phyloP scores from a whole-genome alignment of 1,284 basidiomycete genomes.

The Cryptococcus maquisensis region DNA sequence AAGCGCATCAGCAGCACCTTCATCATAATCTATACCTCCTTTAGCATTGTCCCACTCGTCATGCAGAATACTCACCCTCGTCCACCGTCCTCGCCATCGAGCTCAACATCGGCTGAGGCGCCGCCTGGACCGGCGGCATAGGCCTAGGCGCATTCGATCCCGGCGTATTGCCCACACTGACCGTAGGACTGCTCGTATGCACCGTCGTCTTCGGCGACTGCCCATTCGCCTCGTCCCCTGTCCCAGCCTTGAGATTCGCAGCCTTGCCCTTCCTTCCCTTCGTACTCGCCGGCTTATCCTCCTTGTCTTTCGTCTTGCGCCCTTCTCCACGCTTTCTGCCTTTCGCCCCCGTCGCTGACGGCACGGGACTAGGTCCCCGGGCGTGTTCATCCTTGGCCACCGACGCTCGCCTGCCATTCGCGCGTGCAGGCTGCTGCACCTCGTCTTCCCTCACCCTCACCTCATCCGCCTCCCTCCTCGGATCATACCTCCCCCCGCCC shows the following conservation, averaged over 20 bases:
- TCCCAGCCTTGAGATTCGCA: slow-evolving; percentile 1
- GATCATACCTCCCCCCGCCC: slow-evolving; percentile 14
- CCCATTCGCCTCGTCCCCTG: slow-evolving; percentile 9
- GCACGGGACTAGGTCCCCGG: slow-evolving; percentile 36
- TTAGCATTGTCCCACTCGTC: not conserved
- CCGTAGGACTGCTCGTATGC: slow-evolving; percentile 16
- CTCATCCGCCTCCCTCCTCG: slow-evolving; percentile 11
- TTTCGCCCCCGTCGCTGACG: slow-evolving; percentile 17
- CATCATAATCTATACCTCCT: slow-evolving; percentile 44
- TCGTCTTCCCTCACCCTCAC: not conserved
- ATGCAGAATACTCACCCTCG: slow-evolving; percentile 34
- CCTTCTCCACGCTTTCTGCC: slow-evolving; percentile 24
- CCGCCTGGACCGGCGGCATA: not conserved
- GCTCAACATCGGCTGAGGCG: not conserved
- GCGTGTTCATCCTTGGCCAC: slow-evolving; percentile 11
- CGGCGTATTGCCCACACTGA: slow-evolving; percentile 13
- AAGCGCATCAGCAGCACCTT: slow-evolving; percentile 46
- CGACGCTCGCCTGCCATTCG: too few species aligned
- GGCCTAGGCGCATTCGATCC: slow-evolving; percentile 15
- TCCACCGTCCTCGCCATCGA: slow-evolving; percentile 31
- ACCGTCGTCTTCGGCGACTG: slow-evolving; percentile 7
- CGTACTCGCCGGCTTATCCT: slow-evolving; percentile 17
- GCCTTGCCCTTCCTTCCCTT: slow-evolving; percentile 13
- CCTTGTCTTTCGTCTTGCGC: slow-evolving; percentile 20
- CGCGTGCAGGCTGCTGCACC: too few species aligned